Percentiles rank a stretch among this genome's conserved stretches.
These are phyloP conservation scores for Fusarium graminum DNA, from an alignment of 2,329 filamentous ascomycete genomes.

Conservation along the genomic window DNA sequence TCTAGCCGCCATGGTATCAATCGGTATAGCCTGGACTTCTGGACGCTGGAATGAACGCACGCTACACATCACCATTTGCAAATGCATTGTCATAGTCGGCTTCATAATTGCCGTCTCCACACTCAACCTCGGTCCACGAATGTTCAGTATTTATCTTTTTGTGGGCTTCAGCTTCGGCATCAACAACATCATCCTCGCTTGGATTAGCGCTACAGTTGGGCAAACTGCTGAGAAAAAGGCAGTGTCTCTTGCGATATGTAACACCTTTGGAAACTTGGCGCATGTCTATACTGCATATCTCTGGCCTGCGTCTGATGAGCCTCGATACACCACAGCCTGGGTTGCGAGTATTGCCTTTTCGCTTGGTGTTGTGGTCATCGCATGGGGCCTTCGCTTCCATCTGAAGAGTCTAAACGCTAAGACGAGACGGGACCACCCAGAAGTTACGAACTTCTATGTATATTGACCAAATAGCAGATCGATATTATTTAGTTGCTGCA, in stretches of 20 bases:
- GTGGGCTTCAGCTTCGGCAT: conserved; percentile 56
- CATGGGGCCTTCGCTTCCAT: conserved; percentile 7
- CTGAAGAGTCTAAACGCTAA: conserved; percentile 26
- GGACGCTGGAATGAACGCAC: conserved; percentile 59
- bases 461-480: not conserved
- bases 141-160: conserved; percentile 55
- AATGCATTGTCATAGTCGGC: conserved; percentile 54
- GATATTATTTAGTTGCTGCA: too few relatives aligned
- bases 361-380: conserved; percentile 19
- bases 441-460: conserved; percentile 17
- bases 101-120: conserved; percentile 48
- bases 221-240: conserved; percentile 62
- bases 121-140: conserved; percentile 30
- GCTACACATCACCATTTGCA: conserved; percentile 45
- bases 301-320: conserved; percentile 22
- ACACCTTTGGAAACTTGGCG: conserved; percentile 32
- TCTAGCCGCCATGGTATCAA: conserved; percentile 53
- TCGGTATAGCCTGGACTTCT: conserved; percentile 49
- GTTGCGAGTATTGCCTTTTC: conserved; percentile 32
- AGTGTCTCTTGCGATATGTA: conserved; percentile 35
- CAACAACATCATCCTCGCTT: conserved; percentile 60
- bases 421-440: conserved; percentile 21
- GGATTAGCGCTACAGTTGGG: conserved; percentile 55
- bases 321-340: conserved; percentile 23
- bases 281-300: conserved; percentile 37